Base-by-base conservation (phyloP, 352 stramenopile genomes). In the Blastocystis sp. region DNA sequence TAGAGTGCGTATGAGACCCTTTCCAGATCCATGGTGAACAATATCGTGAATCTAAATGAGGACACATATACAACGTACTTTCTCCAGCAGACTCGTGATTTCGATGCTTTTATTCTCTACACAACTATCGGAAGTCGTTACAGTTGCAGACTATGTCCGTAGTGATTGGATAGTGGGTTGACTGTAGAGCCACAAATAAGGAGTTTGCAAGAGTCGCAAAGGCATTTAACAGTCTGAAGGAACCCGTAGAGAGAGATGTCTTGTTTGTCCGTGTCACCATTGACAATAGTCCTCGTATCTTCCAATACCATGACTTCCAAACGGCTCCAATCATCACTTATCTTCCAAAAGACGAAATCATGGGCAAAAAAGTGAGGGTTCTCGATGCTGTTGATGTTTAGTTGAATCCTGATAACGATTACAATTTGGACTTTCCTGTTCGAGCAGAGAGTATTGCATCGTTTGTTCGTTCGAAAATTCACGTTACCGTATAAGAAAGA, bases 91-190 rank as follows among this genome's bases (percentile, higher is more conserved):
- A 27, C 35, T 61, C 57, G 75, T 7, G 75, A 86, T n/a, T 86
- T 86, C 66, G 75, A 86, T 43, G 75, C 75, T 5, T 77, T 86
- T 42, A 42, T 86, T 21, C 52, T 86, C 32, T 86, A 74, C 4
- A 86, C 75, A 11, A 75, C 61, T 42, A 29, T 86, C 12, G 57
- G 57, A n/a, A 75, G 35, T 21, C 52, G 75, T 21, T 86, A 86
- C 43, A 56, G 54, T 29, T 86, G 75, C 42, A 42, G 52, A 58
- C 39, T 80, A 27, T 80, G 69, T 21, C 69, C 69, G 69, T 80
- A 80, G 0, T 37, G 1, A 0, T 43, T 42, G 27, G 11, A 19
- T 63, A 43, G 0, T 21, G 21, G 7, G 9, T 63, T n/a, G 29
- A n/a, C 16, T 43, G 16, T 86, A 86, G 75, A 46, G 54, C 57